Evolutionary conservation across 129 eudicot species (phyloP).

Genomic region (Silybum marianum): DNA sequence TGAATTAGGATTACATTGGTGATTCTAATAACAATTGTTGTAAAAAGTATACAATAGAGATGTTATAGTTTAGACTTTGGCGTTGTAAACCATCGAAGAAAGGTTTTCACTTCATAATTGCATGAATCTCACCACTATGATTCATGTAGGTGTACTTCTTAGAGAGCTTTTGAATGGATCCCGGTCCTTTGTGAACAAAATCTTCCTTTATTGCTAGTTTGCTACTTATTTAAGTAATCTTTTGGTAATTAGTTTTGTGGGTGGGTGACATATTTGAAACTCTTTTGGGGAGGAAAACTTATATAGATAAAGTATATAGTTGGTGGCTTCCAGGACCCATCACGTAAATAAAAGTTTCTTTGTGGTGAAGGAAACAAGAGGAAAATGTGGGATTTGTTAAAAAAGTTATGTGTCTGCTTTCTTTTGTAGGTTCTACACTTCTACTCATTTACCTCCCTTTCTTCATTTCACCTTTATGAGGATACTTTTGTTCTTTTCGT

Average conservation of each 20-base stretch:
- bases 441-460: neutral
- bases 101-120: neutral
- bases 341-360: neutral
- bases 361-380: neutral
- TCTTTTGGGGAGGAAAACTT: neutral
- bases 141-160: constrained; percentile 7
- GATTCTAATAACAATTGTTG: neutral
- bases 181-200: neutral
- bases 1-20: neutral
- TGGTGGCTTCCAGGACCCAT: constrained; percentile 14
- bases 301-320: constrained; percentile 6
- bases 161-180: neutral
- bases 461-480: neutral
- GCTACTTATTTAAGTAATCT: neutral
- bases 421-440: neutral
- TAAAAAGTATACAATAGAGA: neutral
- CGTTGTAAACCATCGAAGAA: neutral
- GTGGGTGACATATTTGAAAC: neutral
- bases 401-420: neutral
- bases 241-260: neutral
- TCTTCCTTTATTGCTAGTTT: constrained; percentile 6
- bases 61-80: neutral
- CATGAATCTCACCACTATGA: neutral
- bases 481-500: neutral
- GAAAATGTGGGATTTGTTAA: constrained; percentile 1